phyloP scores from a whole-genome alignment of 371 early-diverging fungal genomes.

The Mucor racemosus region DNA sequence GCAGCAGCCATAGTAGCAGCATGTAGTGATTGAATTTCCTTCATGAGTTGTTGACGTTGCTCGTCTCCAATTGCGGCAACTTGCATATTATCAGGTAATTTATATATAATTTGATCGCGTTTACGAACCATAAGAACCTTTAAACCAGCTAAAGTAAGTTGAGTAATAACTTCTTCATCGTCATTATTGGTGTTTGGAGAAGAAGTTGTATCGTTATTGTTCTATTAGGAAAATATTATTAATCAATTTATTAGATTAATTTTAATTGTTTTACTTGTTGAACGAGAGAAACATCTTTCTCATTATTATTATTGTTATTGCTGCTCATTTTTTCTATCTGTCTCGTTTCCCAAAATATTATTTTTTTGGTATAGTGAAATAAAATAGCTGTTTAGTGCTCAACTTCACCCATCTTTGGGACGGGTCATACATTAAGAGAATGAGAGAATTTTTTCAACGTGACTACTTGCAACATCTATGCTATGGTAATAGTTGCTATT shows the following conservation, averaged over 20 bases:
- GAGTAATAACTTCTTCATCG: conserved; percentile 58
- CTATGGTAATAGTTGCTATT: not conserved
- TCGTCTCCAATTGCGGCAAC: conserved; percentile 55
- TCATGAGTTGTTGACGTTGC: conserved; percentile 53
- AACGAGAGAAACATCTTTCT: conserved; percentile 15
- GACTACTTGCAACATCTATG: not conserved
- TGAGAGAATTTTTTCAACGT: conserved; percentile 1
- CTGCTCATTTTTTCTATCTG: conserved; percentile 6
- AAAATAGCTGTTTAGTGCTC: conserved; percentile 2
- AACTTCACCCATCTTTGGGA: conserved; percentile 8
- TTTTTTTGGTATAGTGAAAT: conserved; percentile 9
- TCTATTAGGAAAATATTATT: conserved; percentile 7
- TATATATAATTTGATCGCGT: conserved; percentile 67
- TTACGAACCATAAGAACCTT: conserved; percentile 65
- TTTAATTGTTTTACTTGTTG: conserved; percentile 14
- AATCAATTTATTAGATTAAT: not conserved
- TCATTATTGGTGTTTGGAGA: conserved; percentile 3
- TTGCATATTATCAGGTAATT: conserved; percentile 64
- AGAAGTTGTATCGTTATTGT: not conserved
- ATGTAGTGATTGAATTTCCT: conserved; percentile 61
- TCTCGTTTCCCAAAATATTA: not conserved
- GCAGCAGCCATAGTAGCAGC: conserved; percentile 57
- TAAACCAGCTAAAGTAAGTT: conserved; percentile 62
- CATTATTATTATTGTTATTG: conserved; percentile 10
- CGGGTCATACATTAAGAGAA: not conserved